Percentiles rank a stretch among this genome's conserved stretches.
These are phyloP conservation scores for Cercospora sesami DNA, from an alignment of 2,329 filamentous ascomycete species.

Conservation along the genomic window DNA sequence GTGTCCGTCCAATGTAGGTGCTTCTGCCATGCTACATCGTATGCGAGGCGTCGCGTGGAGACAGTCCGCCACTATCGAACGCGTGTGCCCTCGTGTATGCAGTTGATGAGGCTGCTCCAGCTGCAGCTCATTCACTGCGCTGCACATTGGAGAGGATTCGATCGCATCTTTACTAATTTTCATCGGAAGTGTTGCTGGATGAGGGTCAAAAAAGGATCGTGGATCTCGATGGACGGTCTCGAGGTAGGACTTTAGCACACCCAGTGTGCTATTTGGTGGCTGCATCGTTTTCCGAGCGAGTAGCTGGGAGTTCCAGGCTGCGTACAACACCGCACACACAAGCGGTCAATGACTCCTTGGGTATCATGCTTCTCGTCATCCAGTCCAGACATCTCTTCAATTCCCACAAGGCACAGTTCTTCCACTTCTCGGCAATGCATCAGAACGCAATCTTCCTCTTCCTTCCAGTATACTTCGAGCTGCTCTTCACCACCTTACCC, in stretches of 20 bases:
- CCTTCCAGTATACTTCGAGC: conserved; percentile 89
- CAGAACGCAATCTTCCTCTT: conserved; percentile 80
- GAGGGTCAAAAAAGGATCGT: neutral
- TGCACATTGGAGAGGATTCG: neutral
- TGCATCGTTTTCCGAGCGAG: too few species aligned
- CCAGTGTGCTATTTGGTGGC: neutral
- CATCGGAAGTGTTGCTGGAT: neutral
- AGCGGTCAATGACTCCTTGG: neutral
- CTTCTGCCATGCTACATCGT: neutral
- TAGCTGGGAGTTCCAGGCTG: too few species aligned
- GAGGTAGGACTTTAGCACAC: neutral
- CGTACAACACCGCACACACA: neutral
- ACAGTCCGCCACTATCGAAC: neutral
- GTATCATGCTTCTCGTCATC: neutral
- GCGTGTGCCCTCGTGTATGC: neutral
- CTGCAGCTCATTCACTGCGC: neutral
- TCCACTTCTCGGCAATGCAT: conserved; percentile 14
- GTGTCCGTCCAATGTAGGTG: neutral
- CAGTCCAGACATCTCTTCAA: neutral
- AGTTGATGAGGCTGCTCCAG: neutral
- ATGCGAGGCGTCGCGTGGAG: neutral
- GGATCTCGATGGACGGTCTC: neutral
- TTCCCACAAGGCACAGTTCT: neutral
- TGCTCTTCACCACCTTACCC: conserved; percentile 89
- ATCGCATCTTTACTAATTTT: neutral